phyloP scores from a whole-genome alignment of 2,329 filamentous ascomycete genomes.

The Shiraia sp. region DNA sequence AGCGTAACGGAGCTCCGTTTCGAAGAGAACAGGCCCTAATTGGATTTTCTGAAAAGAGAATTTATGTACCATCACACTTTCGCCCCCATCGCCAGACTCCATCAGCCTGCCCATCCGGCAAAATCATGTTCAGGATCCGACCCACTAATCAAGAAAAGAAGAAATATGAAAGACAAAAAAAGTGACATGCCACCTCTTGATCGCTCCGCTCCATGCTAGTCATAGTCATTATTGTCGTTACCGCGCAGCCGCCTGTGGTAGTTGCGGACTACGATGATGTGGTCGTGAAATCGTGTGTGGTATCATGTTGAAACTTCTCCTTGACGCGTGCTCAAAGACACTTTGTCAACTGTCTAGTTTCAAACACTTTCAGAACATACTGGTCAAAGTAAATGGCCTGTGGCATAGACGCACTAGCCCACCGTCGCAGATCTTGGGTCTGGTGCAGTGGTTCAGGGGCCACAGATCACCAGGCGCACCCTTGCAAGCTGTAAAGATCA shows the following conservation, averaged over 20 bases:
- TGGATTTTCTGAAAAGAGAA: no score
- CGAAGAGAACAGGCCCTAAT: no score
- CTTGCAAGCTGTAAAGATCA: background rate
- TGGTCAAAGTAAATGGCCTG: slow-evolving; percentile 12
- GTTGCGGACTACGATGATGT: slow-evolving; percentile 29
- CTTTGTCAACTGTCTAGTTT: background rate
- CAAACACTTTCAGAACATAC: slow-evolving; percentile 10
- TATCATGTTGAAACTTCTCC: slow-evolving; percentile 36
- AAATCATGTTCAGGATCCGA: background rate
- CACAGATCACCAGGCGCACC: background rate
- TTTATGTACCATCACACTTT: no score
- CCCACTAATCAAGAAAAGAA: slow-evolving; percentile 2
- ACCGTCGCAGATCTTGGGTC: slow-evolving; percentile 2
- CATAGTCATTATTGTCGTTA: slow-evolving; percentile 43
- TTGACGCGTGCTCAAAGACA: slow-evolving; percentile 9
- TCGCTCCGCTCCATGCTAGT: slow-evolving; percentile 39
- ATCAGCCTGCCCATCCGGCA: background rate
- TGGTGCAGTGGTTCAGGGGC: background rate
- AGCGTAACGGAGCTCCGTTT: no score
- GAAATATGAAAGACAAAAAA: slow-evolving; percentile 13
- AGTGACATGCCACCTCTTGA: slow-evolving; percentile 19
- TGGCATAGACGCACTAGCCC: slow-evolving; percentile 17
- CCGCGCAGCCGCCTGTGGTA: slow-evolving; percentile 13
- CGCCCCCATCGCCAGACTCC: no score
- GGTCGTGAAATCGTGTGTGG: slow-evolving; percentile 31